phyloP scores from a whole-genome alignment of 495 filamentous ascomycete species.

The Extremus antarcticus region DNA sequence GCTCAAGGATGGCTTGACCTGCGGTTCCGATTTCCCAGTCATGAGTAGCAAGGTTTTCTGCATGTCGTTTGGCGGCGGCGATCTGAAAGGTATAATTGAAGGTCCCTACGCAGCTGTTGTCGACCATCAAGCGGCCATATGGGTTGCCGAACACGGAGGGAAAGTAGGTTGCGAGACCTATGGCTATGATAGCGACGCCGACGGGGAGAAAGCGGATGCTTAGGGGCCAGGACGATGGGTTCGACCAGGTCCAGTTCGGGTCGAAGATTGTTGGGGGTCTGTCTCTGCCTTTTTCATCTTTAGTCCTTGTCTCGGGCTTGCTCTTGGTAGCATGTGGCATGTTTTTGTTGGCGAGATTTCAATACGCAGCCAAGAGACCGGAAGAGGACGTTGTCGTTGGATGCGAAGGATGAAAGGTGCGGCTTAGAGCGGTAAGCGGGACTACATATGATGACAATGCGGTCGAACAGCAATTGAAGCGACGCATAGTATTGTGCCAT shows the following conservation, averaged over 20 bases:
- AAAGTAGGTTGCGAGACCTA: neutral
- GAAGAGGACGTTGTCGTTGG: no score
- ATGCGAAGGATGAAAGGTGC: no score
- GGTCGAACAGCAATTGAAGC: no score
- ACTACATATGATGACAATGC: no score
- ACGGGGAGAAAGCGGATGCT: neutral
- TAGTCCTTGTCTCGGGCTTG: neutral
- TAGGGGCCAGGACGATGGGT: neutral
- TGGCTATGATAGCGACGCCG: neutral
- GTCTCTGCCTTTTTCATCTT: neutral
- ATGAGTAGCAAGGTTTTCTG: conserved; percentile 9
- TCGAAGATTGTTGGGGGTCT: neutral
- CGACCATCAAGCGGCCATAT: neutral
- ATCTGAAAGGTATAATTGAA: conserved; percentile 16
- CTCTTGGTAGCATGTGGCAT: neutral
- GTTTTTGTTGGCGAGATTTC: no score
- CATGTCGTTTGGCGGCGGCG: conserved; percentile 11
- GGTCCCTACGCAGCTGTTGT: conserved; percentile 1
- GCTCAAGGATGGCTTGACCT: conserved; percentile 39
- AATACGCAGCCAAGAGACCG: no score
- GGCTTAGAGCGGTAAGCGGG: no score
- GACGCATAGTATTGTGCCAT: no score
- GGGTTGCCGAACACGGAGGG: neutral
- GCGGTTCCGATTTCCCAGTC: conserved; percentile 42
- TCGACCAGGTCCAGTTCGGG: neutral